phyloP scores from a whole-genome alignment of 805 yeast genomes.

The Kodamaea sagamina region DNA sequence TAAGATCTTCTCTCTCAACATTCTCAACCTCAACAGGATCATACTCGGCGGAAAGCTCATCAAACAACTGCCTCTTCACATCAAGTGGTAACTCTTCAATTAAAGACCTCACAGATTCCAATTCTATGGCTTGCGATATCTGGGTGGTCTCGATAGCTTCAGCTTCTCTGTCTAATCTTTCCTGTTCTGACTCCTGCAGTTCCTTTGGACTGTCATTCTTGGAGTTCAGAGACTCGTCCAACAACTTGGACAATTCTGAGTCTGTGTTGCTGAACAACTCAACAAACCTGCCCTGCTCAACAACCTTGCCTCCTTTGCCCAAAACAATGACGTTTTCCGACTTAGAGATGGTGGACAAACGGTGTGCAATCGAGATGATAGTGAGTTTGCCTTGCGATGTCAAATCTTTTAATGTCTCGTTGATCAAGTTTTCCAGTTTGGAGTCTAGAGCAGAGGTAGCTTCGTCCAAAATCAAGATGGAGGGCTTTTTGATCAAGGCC shows the following conservation, averaged over 20 bases:
- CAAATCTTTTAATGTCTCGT: slow-evolving; percentile 42
- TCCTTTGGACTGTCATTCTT: slow-evolving; percentile 14
- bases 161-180: slow-evolving; percentile 27
- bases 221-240: slow-evolving; percentile 36
- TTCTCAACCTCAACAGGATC: background rate
- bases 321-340: slow-evolving; percentile 46
- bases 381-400: slow-evolving; percentile 43
- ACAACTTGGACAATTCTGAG: slow-evolving; percentile 42
- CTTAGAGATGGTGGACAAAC: slow-evolving; percentile 47
- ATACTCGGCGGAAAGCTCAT: slow-evolving; percentile 5
- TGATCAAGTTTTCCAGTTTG: slow-evolving; percentile 48
- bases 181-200: slow-evolving; percentile 27
- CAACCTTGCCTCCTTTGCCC: slow-evolving; percentile 43
- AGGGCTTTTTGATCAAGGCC: slow-evolving; percentile 67
- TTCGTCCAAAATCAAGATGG: slow-evolving; percentile 65
- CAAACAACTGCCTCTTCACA: slow-evolving; percentile 26
- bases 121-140: slow-evolving; percentile 15
- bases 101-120: slow-evolving; percentile 31
- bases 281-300: slow-evolving; percentile 42
- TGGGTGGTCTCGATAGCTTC: slow-evolving; percentile 23
- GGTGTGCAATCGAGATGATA: slow-evolving; percentile 46
- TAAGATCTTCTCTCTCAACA: background rate
- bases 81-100: slow-evolving; percentile 42
- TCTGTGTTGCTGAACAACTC: slow-evolving; percentile 42
- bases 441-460: slow-evolving; percentile 66